Conservation (phyloP, 345 rosid genomes). For the Turnera subulata region DNA sequence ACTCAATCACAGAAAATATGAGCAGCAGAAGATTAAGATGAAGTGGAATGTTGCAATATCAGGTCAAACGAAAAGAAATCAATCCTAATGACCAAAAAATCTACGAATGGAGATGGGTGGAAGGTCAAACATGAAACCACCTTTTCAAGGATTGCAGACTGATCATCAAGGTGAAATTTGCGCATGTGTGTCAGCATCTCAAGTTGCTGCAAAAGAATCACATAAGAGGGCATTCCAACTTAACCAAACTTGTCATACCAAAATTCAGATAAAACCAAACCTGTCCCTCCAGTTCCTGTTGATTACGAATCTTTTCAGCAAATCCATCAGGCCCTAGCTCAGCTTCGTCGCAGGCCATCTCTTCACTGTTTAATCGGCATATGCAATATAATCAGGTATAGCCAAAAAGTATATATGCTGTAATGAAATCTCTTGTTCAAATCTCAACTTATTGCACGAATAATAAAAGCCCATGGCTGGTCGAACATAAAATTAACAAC, state of each 20-base stretch:
- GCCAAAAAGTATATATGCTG: neutral
- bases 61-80: neutral
- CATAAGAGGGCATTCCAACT: neutral
- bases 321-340: constrained; percentile 64
- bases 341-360: constrained; percentile 78
- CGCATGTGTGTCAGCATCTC: constrained; percentile 85
- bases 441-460: neutral
- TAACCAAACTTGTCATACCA: neutral
- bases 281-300: constrained; percentile 57
- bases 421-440: neutral
- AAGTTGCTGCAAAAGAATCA: constrained; percentile 49
- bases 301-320: constrained; percentile 46
- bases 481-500: too few species aligned
- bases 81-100: neutral
- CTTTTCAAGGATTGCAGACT: constrained; percentile 67
- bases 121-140: constrained; percentile 19
- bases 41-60: too few species aligned
- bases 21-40: too few species aligned
- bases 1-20: neutral
- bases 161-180: constrained; percentile 59
- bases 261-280: constrained; percentile 17
- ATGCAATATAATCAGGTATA: neutral
- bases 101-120: neutral
- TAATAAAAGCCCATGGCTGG: neutral
- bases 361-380: constrained; percentile 45